Percentiles rank a stretch among this genome's conserved stretches.
Evolutionary conservation across 164 flowering plant genomes (phyloP).

Genomic region (Berberis thunbergii): DNA sequence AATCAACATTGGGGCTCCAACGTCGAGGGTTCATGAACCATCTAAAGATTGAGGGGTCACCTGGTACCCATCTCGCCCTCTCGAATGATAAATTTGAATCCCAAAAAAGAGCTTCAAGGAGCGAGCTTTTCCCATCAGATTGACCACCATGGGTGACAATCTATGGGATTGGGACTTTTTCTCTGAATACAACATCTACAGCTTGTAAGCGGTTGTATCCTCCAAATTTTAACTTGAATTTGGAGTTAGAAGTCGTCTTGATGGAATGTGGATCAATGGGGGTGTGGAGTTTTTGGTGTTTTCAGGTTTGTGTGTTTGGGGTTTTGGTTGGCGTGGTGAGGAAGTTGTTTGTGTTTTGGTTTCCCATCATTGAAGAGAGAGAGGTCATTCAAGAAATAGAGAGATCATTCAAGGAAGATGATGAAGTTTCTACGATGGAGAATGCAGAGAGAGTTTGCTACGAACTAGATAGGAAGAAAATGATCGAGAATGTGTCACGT

Average conservation of each 20-base stretch:
- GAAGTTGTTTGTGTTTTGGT: neutral
- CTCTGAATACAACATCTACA: slow-evolving; percentile 93
- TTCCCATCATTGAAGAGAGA: neutral
- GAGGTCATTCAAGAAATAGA: neutral
- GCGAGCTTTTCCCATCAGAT: slow-evolving; percentile 97
- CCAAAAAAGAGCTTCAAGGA: slow-evolving; percentile 84
- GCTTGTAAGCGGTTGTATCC: slow-evolving; percentile 91
- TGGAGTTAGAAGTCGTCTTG: slow-evolving; percentile 7
- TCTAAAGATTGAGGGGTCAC: slow-evolving; percentile 86
- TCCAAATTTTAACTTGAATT: slow-evolving; percentile 60
- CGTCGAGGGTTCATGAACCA: slow-evolving; percentile 84
- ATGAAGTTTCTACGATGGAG: too few relatives aligned
- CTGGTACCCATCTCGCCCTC: slow-evolving; percentile 99
- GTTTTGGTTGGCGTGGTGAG: neutral
- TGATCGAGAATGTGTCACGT: too few relatives aligned
- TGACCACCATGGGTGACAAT: slow-evolving; percentile 95
- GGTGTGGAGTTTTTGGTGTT: neutral
- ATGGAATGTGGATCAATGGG: slow-evolving; percentile 12
- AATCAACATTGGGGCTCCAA: slow-evolving; percentile 88
- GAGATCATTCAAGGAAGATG: too few relatives aligned
- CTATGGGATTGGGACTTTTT: slow-evolving; percentile 95
- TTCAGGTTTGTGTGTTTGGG: slow-evolving; percentile 1
- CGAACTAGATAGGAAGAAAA: too few relatives aligned
- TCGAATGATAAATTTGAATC: slow-evolving; percentile 90
- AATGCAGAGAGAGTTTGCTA: too few relatives aligned